Evolutionary conservation across 345 rosid genomes (phyloP).

Genomic region (Viola odorata): DNA sequence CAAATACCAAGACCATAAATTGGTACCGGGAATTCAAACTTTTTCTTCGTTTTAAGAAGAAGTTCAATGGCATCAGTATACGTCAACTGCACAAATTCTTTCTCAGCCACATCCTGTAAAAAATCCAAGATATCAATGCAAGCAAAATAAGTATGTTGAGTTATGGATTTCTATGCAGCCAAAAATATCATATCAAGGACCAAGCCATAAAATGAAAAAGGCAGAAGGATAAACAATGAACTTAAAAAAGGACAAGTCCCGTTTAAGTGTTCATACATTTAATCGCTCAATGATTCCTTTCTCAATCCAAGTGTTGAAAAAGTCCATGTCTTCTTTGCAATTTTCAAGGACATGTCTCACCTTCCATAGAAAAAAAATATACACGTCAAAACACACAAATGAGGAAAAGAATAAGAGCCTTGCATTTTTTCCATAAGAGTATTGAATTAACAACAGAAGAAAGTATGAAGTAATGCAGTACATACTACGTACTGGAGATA

Average conservation of each 20-base stretch:
- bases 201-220: constrained; percentile 1
- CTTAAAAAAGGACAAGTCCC: constrained; percentile 20
- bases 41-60: constrained; percentile 71
- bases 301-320: constrained; percentile 95
- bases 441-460: constrained; percentile 19
- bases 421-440: constrained; percentile 10
- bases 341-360: constrained; percentile 77
- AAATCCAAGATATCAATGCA: constrained; percentile 7
- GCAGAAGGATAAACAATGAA: constrained; percentile 6
- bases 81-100: constrained; percentile 78
- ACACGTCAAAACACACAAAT: not conserved
- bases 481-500: constrained; percentile 99
- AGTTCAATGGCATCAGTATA: constrained; percentile 88
- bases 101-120: constrained; percentile 74
- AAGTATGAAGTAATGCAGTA: constrained; percentile 44
- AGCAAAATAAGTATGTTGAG: not conserved
- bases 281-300: constrained; percentile 86
- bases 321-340: constrained; percentile 98
- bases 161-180: not conserved
- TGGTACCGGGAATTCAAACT: constrained; percentile 86
- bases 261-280: constrained; percentile 55
- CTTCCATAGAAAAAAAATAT: constrained; percentile 35
- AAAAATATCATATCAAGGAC: not conserved
- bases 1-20: not conserved
- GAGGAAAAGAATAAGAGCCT: not conserved